A percentile compares a stretch with the other conserved stretches of the same genome.
phyloP scores from a whole-genome alignment of 2,329 filamentous ascomycete species.

The Madurella fahalii region DNA sequence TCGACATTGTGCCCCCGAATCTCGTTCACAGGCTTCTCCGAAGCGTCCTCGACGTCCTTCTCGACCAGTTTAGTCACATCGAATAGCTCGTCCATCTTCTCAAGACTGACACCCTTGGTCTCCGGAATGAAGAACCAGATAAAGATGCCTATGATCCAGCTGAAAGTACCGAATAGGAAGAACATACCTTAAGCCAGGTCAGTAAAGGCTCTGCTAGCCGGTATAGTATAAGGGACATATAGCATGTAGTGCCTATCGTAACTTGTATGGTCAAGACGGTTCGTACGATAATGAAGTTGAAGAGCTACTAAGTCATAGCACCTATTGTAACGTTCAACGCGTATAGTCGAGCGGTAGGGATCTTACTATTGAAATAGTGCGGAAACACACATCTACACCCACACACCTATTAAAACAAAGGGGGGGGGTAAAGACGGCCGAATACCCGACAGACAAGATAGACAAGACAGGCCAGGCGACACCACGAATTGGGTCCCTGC shows the following conservation, averaged over 20 bases:
- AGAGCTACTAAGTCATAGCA: constrained; percentile 62
- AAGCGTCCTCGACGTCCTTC: not conserved
- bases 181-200: constrained; percentile 40
- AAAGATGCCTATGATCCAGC: constrained; percentile 58
- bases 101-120: constrained; percentile 51
- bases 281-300: constrained; percentile 63
- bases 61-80: constrained; percentile 14
- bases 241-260: constrained; percentile 34
- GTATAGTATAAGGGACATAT: constrained; percentile 4
- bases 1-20: not conserved
- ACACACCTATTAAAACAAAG: too few relatives aligned
- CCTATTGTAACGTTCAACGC: constrained; percentile 62
- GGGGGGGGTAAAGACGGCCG: too few relatives aligned
- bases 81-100: constrained; percentile 24
- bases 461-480: too few relatives aligned
- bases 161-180: constrained; percentile 60
- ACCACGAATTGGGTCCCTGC: too few relatives aligned
- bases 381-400: too few relatives aligned
- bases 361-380: constrained; percentile 49
- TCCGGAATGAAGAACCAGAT: constrained; percentile 59
- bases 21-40: not conserved
- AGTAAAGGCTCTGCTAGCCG: not conserved
- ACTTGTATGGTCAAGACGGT: constrained; percentile 60
- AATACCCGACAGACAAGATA: too few relatives aligned
- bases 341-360: constrained; percentile 57